Conservation (phyloP, 1,284 basidiomycete genomes). For the Melampsora larici-populina region DNA sequence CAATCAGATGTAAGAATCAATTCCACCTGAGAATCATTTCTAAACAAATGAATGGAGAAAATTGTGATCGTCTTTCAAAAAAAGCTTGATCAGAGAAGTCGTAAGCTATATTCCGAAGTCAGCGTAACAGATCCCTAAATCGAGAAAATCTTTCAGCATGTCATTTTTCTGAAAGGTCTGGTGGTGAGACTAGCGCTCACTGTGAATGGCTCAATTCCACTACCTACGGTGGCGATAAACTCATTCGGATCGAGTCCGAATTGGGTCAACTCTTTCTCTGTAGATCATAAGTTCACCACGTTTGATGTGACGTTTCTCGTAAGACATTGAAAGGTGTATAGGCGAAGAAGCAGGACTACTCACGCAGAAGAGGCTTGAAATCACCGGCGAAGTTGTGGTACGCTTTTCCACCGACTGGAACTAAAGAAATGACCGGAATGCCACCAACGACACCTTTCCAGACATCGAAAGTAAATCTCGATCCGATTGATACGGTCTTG, state of each 20-base stretch:
- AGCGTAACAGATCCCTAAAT: not conserved
- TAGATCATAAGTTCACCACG: no score
- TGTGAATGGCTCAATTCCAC: constrained; percentile 6
- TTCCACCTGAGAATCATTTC: no score
- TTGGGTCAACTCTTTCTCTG: not conserved
- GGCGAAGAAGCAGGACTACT: not conserved
- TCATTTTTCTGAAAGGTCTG: no score
- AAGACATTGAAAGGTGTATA: no score
- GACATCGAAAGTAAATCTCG: not conserved
- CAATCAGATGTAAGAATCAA: no score
- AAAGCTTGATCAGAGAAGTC: not conserved
- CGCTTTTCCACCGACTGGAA: not conserved
- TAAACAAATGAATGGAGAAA: no score
- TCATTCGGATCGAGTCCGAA: not conserved
- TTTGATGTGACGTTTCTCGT: no score
- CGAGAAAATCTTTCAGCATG: not conserved
- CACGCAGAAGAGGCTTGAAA: not conserved
- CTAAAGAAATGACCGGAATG: not conserved
- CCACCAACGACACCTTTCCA: constrained; percentile 3
- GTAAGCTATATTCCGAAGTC: not conserved
- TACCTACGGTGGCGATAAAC: not conserved
- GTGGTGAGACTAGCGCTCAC: not conserved
- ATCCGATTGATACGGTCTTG: not conserved
- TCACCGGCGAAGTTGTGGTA: not conserved
- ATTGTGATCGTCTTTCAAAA: no score